Conservation (phyloP, 768 basidiomycete genomes). For the Lactarius tabidus region DNA sequence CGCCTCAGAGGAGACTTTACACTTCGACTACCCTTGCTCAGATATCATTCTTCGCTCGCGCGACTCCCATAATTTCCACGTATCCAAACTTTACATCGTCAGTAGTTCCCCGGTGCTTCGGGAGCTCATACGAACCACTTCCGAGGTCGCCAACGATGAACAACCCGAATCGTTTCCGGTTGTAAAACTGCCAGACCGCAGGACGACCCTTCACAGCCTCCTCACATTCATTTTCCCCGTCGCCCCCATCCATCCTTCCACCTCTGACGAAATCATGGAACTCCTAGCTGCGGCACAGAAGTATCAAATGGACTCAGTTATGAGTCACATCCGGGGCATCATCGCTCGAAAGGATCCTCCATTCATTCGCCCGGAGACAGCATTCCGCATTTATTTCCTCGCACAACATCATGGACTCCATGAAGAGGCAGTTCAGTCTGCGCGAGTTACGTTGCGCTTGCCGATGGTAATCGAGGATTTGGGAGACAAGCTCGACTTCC, state of each 20-base stretch:
- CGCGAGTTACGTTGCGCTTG: neutral
- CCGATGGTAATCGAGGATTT: neutral
- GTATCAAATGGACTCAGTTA: neutral
- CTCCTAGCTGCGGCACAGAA: neutral
- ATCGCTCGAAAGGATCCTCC: neutral
- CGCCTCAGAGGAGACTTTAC: neutral
- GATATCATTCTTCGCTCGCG: neutral
- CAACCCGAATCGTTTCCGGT: neutral
- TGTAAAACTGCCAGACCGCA: neutral
- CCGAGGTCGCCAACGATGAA: neutral
- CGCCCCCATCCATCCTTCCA: neutral
- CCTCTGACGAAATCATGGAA: neutral
- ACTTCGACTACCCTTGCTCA: neutral
- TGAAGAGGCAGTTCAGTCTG: neutral
- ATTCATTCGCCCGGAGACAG: neutral
- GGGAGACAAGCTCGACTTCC: neutral
- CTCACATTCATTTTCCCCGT: neutral
- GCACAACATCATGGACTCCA: neutral
- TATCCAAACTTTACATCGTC: slow-evolving; percentile 34
- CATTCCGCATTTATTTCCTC: neutral
- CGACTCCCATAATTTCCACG: neutral
- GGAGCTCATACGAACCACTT: neutral
- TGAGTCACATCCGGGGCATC: neutral
- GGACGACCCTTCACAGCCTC: neutral
- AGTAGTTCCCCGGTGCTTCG: slow-evolving; percentile 41